Evolutionary conservation across 495 filamentous ascomycete genomes (phyloP).

Genomic region (Bacidia gigantensis): DNA sequence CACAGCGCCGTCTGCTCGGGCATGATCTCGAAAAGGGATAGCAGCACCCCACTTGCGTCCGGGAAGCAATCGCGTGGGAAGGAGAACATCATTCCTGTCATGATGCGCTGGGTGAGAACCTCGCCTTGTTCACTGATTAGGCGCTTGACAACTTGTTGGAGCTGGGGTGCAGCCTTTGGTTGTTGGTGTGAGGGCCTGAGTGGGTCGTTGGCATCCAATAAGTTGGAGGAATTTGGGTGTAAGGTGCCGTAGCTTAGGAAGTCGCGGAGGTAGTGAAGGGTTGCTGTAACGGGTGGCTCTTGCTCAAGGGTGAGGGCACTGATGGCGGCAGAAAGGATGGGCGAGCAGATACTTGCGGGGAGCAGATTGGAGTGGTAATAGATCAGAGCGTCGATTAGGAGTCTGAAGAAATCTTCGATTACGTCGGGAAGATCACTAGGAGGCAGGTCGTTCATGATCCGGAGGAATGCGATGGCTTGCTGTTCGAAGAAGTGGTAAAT

Average conservation of each 20-base stretch:
- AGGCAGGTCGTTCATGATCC: constrained; percentile 71
- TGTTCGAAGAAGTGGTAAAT: constrained; percentile 92
- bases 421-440: constrained; percentile 89
- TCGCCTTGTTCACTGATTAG: constrained; percentile 62
- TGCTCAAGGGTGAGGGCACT: constrained; percentile 78
- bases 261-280: constrained; percentile 87
- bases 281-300: constrained; percentile 76
- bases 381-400: constrained; percentile 76
- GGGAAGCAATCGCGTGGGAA: constrained; percentile 92
- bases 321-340: constrained; percentile 75
- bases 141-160: constrained; percentile 57
- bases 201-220: constrained; percentile 37
- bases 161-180: constrained; percentile 44
- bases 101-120: constrained; percentile 63
- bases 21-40: constrained; percentile 76
- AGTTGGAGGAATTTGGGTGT: constrained; percentile 59
- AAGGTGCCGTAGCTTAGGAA: constrained; percentile 76
- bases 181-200: constrained; percentile 19
- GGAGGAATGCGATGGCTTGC: constrained; percentile 75
- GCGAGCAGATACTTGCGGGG: constrained; percentile 56
- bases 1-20: constrained; percentile 63
- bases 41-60: constrained; percentile 81
- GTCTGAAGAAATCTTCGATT: constrained; percentile 96
- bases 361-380: constrained; percentile 81
- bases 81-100: constrained; percentile 97